Base-by-base conservation (phyloP, 805 yeast species). In the Debaryomyces maramus region DNA sequence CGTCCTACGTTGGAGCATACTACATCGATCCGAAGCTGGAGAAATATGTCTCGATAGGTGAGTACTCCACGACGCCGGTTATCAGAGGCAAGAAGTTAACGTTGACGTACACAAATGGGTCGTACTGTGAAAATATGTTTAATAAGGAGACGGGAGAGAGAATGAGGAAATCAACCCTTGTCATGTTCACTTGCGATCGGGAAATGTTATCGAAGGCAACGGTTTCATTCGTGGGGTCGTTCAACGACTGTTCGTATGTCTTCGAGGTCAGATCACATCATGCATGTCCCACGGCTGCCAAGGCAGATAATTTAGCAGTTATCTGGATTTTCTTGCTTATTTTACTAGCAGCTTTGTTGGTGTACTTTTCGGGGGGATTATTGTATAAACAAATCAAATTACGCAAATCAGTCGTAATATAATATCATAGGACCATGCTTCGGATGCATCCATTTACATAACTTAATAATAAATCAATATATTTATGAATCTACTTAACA, bases 191-290 rank as follows among this genome's bases (percentile, higher is more conserved):
- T 10, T 88, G 97, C 61, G 96, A 88, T 60, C 72, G 86, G 44
- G 91, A 85, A 36, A 77, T 85, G 53, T 60, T 77, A 56, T 63
- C 77, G 5, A 77, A 77, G 44, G 93, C 90, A 0, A 70, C 78
- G 24, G 67, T 88, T 0, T 74, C 85, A 13, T 88, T 73, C 56
- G 74, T 88, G 22, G 93, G 93, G 1, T 79, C 80, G 5, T 54
- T 78, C 30, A 77, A 87, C 57, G 86, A 88, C 46, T 88, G 97
- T 61, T 79, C 83, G 26, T 88, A 86, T 59, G 77, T 83, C 54
- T 88, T 88, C 58, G 96, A 88, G 55, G 88, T 88, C 22, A 66
- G 88, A 48, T 85, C 95, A 3, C 80, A 86, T 31, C 85, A 83
- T 62, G 96, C 95, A 0, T 88, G 97, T 60, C 87, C 95, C 0